Percentiles rank a stretch among this genome's conserved stretches.
These are phyloP conservation scores for Blastocystis hominis DNA, from an alignment of 352 stramenopile genomes.

Conservation along the genomic window DNA sequence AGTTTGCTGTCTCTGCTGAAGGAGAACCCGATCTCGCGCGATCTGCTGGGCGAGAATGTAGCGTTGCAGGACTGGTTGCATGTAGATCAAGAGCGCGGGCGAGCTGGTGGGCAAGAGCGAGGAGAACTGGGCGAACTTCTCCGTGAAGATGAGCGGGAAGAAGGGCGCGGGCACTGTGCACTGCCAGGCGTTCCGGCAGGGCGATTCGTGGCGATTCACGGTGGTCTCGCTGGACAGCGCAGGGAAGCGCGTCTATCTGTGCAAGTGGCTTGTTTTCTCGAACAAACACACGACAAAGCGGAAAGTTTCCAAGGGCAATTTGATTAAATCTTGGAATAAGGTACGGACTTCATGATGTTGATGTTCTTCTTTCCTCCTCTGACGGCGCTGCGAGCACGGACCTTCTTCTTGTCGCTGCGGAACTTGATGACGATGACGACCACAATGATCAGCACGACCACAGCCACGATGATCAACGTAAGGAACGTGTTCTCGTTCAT, in stretches of 20 bases:
- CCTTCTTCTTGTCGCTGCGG: constrained; percentile 42
- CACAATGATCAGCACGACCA: constrained; percentile 36
- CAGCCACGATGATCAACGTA: not conserved
- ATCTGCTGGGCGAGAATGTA: constrained; percentile 6
- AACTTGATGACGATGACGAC: constrained; percentile 6
- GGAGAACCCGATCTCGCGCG: not conserved
- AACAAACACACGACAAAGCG: constrained; percentile 9
- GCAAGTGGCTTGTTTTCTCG: constrained; percentile 39
- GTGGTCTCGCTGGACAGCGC: constrained; percentile 30
- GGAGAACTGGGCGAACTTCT: constrained; percentile 56
- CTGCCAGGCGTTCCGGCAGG: constrained; percentile 30
- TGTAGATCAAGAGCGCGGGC: constrained; percentile 10
- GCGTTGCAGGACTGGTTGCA: not conserved
- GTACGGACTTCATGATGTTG: constrained; percentile 53
- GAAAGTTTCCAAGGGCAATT: not conserved
- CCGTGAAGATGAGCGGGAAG: constrained; percentile 52
- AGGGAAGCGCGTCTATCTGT: constrained; percentile 27
- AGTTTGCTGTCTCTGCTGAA: constrained; percentile 24
- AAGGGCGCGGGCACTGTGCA: not conserved
- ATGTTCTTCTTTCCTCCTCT: constrained; percentile 44
- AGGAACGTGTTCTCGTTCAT: not conserved
- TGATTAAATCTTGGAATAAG: constrained; percentile 42
- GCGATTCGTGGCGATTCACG: constrained; percentile 29
- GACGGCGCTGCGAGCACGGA: not conserved
- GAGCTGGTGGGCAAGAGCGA: constrained; percentile 31